phyloP scores from a whole-genome alignment of 2,329 filamentous ascomycete genomes.

The Westerdykella sp. region DNA sequence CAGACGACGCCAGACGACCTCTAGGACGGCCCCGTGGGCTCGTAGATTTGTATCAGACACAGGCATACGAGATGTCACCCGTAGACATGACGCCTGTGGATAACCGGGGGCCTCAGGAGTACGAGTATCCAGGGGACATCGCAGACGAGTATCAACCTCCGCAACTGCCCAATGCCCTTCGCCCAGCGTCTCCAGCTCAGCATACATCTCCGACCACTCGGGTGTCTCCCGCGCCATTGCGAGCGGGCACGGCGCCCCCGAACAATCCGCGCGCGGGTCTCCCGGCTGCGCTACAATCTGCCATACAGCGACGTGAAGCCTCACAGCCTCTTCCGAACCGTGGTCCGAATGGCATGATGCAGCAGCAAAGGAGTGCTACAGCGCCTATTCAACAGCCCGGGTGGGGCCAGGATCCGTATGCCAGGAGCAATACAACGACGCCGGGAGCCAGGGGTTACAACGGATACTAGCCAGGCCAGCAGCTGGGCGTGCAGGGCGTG shows the following conservation, averaged over 20 bases:
- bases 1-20: no score
- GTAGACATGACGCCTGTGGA: conserved; percentile 24
- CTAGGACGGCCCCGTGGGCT: no score
- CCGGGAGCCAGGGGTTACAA: conserved; percentile 16
- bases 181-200: conserved; percentile 25
- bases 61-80: no score
- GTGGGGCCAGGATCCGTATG: conserved; percentile 17
- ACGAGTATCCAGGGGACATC: conserved; percentile 11
- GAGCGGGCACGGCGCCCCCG: conserved; percentile 26
- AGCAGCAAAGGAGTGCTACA: conserved; percentile 31
- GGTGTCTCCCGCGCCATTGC: conserved; percentile 16
- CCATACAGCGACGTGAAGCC: conserved; percentile 33
- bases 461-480: conserved; percentile 9
- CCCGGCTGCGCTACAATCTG: conserved; percentile 29
- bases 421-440: conserved; percentile 17
- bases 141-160: conserved; percentile 19
- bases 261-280: conserved; percentile 24
- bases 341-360: conserved; percentile 17
- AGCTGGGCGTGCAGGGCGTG: conserved; percentile 2
- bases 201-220: conserved; percentile 6
- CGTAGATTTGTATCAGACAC: no score
- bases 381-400: conserved; percentile 27
- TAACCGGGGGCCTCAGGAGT: conserved; percentile 8
- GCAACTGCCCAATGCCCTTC: conserved; percentile 21
- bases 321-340: conserved; percentile 28